Conservation (phyloP, 352 stramenopile genomes). For the Phytophthora crassamura region DNA sequence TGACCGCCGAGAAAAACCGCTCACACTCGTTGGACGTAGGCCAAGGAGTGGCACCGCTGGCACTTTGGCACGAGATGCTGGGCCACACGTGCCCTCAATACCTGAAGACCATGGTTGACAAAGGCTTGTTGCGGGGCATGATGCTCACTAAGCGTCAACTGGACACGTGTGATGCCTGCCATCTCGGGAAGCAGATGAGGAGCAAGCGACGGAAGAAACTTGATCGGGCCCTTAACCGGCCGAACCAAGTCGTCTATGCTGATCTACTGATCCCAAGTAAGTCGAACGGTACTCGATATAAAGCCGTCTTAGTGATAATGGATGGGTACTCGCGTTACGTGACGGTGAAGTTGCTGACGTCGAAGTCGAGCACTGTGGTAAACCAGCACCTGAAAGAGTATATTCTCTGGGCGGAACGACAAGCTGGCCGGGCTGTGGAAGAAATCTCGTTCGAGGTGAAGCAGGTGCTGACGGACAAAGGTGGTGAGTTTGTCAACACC, state of each 20-base stretch:
- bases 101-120: too few species aligned
- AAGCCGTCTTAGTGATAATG: constrained; percentile 12
- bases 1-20: too few species aligned
- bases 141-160: too few species aligned
- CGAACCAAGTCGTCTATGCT: constrained; percentile 22
- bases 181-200: constrained; percentile 17
- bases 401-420: constrained; percentile 1
- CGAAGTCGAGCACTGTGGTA: neutral
- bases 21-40: constrained; percentile 3
- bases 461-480: constrained; percentile 15
- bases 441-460: neutral
- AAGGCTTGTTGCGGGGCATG: too few species aligned
- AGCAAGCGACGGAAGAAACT: constrained; percentile 8
- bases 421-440: neutral
- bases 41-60: constrained; percentile 8
- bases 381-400: constrained; percentile 8
- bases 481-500: too few species aligned
- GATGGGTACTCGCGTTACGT: constrained; percentile 19
- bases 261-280: constrained; percentile 13
- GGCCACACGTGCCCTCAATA: too few species aligned
- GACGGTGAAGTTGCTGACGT: constrained; percentile 5
- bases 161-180: constrained; percentile 2
- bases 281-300: neutral
- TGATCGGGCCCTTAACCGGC: constrained; percentile 1
- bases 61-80: too few species aligned